These are phyloP conservation scores for Posidonia australis DNA, from an alignment of 106 monocot species.

Conservation along the genomic window DNA sequence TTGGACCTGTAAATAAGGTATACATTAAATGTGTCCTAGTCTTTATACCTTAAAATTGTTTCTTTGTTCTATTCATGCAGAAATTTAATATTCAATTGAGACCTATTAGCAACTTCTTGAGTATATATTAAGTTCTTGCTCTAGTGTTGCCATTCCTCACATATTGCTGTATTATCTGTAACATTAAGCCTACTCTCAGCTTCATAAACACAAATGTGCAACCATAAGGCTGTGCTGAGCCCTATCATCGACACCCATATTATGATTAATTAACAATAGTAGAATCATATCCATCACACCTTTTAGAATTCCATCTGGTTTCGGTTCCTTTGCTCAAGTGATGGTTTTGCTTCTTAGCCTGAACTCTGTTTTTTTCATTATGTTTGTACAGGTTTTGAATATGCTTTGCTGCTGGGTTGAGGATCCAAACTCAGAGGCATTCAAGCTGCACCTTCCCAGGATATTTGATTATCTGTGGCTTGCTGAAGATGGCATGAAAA, in stretches of 20 bases:
- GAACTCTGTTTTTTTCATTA: background rate
- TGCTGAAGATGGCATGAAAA: slow-evolving; percentile 99
- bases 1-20: slow-evolving; percentile 95
- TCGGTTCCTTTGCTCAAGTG: too few species aligned
- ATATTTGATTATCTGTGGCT: slow-evolving; percentile 82
- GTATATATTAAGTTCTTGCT: too few species aligned
- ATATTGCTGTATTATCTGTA: too few species aligned
- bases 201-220: too few species aligned
- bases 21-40: slow-evolving; percentile 5
- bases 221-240: too few species aligned
- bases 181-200: too few species aligned
- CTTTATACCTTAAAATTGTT: background rate
- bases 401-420: slow-evolving; percentile 97
- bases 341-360: background rate
- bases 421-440: slow-evolving; percentile 83
- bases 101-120: too few species aligned
- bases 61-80: background rate
- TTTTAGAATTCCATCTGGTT: too few species aligned
- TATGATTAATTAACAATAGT: too few species aligned
- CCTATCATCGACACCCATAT: too few species aligned
- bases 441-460: slow-evolving; percentile 80
- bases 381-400: slow-evolving; percentile 39
- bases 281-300: too few species aligned
- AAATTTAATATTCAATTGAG: background rate
- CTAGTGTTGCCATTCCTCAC: too few species aligned